Percentiles rank a stretch among this genome's conserved stretches.
These are phyloP conservation scores for Neofusicoccum kwambonambiense DNA, from an alignment of 2,329 filamentous ascomycete species.

Conservation along the genomic window DNA sequence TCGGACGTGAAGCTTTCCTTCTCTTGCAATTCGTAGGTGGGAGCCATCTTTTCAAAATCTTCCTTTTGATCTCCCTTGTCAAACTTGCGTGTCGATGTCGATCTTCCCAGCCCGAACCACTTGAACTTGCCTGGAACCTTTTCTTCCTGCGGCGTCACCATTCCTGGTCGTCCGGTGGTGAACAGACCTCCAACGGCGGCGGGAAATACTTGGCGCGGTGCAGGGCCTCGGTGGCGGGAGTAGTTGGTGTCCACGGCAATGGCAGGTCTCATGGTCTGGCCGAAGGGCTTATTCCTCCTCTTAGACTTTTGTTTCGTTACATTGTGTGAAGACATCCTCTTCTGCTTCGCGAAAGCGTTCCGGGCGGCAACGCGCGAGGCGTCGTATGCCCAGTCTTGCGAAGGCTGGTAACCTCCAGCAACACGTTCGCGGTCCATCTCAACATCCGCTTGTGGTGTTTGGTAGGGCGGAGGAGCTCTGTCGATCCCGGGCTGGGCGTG, in stretches of 20 bases:
- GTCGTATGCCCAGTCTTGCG: slow-evolving; percentile 26
- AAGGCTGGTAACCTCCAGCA: background rate
- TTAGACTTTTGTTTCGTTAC: slow-evolving; percentile 53
- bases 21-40: slow-evolving; percentile 12
- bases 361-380: slow-evolving; percentile 27
- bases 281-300: slow-evolving; percentile 55
- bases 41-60: background rate
- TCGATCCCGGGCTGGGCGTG: slow-evolving; percentile 1
- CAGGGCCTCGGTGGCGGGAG: slow-evolving; percentile 44
- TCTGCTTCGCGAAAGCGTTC: slow-evolving; percentile 31
- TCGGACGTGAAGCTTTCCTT: background rate
- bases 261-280: slow-evolving; percentile 59
- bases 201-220: slow-evolving; percentile 48
- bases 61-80: background rate
- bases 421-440: background rate
- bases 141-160: background rate
- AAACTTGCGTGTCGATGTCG: slow-evolving; percentile 12
- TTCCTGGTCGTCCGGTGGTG: background rate
- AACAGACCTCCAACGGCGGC: background rate
- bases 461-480: slow-evolving; percentile 12
- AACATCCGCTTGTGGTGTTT: background rate
- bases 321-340: slow-evolving; percentile 35
- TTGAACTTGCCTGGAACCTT: slow-evolving; percentile 12
- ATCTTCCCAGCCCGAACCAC: slow-evolving; percentile 1
- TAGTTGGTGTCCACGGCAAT: slow-evolving; percentile 72